phyloP scores from a whole-genome alignment of 208 protist genomes.

The Wallacemonas sp. region DNA sequence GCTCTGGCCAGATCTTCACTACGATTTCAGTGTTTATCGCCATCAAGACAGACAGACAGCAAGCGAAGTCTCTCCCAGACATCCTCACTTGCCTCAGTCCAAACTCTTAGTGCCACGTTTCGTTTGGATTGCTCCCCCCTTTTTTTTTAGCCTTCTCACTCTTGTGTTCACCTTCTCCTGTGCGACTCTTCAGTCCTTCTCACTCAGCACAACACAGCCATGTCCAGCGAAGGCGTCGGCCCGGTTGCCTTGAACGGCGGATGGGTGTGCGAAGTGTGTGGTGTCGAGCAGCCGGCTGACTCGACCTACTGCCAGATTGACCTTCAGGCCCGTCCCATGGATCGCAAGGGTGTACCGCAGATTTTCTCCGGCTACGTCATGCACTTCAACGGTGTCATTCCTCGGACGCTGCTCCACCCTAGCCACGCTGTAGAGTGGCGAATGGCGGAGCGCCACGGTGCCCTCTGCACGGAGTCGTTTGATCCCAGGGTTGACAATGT shows the following conservation, averaged over 20 bases:
- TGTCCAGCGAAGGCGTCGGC: slow-evolving; percentile 4
- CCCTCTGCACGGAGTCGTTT: slow-evolving; percentile 62
- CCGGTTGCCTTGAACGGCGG: slow-evolving; percentile 13
- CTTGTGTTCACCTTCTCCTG: not conserved
- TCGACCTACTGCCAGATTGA: slow-evolving; percentile 74
- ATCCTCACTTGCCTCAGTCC: slow-evolving; percentile 1
- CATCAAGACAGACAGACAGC: not conserved
- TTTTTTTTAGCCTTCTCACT: slow-evolving; percentile 6
- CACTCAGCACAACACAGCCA: not conserved
- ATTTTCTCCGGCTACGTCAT: slow-evolving; percentile 83
- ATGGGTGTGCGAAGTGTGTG: slow-evolving; percentile 69
- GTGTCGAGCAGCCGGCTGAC: slow-evolving; percentile 43
- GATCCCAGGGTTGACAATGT: slow-evolving; percentile 63
- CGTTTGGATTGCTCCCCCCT: too few species aligned
- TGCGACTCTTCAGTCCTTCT: not conserved
- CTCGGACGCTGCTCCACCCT: slow-evolving; percentile 76
- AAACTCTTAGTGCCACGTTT: too few species aligned
- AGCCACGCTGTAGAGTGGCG: slow-evolving; percentile 91
- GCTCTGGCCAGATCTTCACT: not conserved
- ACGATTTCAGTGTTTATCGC: slow-evolving; percentile 2
- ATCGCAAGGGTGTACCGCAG: slow-evolving; percentile 74
- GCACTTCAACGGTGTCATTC: slow-evolving; percentile 92
- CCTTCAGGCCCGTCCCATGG: slow-evolving; percentile 64
- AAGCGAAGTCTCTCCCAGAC: not conserved
- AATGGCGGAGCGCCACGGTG: slow-evolving; percentile 89